phyloP scores from a whole-genome alignment of 768 basidiomycete genomes.

The Suillus subaureus region DNA sequence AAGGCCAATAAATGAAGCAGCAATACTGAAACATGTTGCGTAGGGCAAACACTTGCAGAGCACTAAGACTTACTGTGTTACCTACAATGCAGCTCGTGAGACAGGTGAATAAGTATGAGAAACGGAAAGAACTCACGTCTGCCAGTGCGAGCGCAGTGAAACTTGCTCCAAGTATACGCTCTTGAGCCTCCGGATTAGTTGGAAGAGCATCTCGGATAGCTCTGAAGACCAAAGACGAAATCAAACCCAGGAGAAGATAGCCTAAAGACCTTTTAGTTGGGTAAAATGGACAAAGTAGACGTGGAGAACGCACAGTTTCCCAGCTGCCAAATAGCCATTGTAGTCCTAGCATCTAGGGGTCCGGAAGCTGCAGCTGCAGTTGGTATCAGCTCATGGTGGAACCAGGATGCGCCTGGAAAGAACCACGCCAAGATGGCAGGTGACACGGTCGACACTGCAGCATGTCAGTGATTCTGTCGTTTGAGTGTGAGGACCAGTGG shows the following conservation, averaged over 20 bases:
- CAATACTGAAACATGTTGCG: conserved; percentile 46
- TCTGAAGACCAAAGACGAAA: conserved; percentile 68
- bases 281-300: background rate
- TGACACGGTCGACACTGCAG: conserved; percentile 50
- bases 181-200: conserved; percentile 60
- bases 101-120: conserved; percentile 2
- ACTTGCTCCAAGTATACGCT: conserved; percentile 65
- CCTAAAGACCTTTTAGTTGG: conserved; percentile 37
- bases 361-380: conserved; percentile 29
- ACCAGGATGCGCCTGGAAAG: conserved; percentile 66
- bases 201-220: conserved; percentile 63
- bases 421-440: conserved; percentile 56
- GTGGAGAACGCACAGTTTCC: conserved; percentile 55
- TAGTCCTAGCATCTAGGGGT: conserved; percentile 49
- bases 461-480: conserved; percentile 24
- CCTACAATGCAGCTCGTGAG: conserved; percentile 35
- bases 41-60: conserved; percentile 13
- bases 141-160: conserved; percentile 66
- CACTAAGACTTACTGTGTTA: conserved; percentile 55
- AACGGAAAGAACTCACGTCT: conserved; percentile 52
- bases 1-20: conserved; percentile 56
- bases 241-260: conserved; percentile 63
- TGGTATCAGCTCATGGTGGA: conserved; percentile 66
- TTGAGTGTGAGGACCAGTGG: background rate
- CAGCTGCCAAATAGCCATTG: conserved; percentile 69